Percentiles rank a stretch among this genome's conserved stretches.
These are phyloP conservation scores for Yarrowia divulgata DNA, from an alignment of 805 yeast genomes.

Conservation along the genomic window DNA sequence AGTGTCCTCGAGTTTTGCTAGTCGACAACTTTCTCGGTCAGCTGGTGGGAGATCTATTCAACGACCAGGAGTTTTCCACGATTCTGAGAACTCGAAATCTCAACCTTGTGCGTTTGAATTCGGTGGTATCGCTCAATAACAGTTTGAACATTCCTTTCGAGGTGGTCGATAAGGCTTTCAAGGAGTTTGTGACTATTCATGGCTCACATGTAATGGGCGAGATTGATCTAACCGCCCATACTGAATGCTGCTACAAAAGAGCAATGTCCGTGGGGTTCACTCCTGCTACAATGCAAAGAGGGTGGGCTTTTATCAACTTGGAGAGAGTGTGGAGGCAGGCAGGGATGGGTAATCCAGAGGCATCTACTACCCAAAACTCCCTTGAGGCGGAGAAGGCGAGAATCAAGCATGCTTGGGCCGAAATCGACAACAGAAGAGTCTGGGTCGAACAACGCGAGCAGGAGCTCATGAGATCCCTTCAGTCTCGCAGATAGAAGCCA, in stretches of 20 bases:
- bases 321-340: background rate
- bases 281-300: background rate
- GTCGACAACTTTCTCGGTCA: background rate
- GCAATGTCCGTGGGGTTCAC: background rate
- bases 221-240: background rate
- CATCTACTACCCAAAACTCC: too few relatives aligned
- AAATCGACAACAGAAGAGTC: too few relatives aligned
- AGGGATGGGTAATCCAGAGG: background rate
- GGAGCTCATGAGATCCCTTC: too few relatives aligned
- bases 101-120: background rate
- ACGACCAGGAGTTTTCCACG: background rate
- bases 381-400: background rate
- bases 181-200: background rate
- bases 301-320: background rate
- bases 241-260: background rate
- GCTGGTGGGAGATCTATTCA: background rate
- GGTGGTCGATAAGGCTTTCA: background rate
- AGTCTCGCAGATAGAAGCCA: too few relatives aligned
- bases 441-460: too few relatives aligned
- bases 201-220: background rate
- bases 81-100: background rate
- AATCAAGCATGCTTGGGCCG: too few relatives aligned
- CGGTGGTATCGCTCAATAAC: background rate
- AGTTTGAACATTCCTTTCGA: constrained; percentile 1
- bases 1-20: background rate